Evolutionary conservation across 2,329 filamentous ascomycete genomes (phyloP), one percentile per base, ranked within the genome.

Genomic region (Clarireedia monteithiana): DNA sequence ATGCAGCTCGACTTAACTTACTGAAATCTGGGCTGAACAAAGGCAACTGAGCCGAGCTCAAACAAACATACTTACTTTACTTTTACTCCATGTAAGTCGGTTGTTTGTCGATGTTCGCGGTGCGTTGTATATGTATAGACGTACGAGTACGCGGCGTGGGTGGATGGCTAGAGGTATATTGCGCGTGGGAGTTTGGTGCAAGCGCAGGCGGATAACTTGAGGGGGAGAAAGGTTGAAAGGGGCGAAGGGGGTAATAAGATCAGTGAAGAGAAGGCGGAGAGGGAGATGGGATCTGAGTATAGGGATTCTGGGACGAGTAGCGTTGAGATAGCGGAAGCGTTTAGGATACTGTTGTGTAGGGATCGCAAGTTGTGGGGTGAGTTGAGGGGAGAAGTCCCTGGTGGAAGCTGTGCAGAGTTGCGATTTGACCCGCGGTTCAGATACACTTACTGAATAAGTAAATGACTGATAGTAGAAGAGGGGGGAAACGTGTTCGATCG

Each of bases 41-140:
- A 30, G 27, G 27, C 27, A 30, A 30, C 3, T 30, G 10, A 30
- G 27, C 27, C 27, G 27, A 30, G 7, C 6, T 7, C 27, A 30
- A 30, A 30, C 10, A 30, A 30, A 30, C 10, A 30, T 20, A 20
- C 20, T 20, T 20, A 20, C 20, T 20, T 20, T 20, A 20, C 20
- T 20, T 20, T 20, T 20, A 20, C 20, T 20, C 20, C 20, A 20
- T 20, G 20, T 20, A 20, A 20, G 20, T 20, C 6, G 27, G 27
- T 9, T 30, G 66, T 7, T 67, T 45, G 72, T 77, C 14, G 75
- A 77, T 58, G 73, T 77, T 0, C 68, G 73, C 5, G 74, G 77
- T 56, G 74, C 77, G 0, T 73, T 73, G 2, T 65, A 67, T 6
- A 64, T 74, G 62, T 71, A 2, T 75, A 70, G 62, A 66, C 66